phyloP scores from a whole-genome alignment of 1,284 basidiomycete species.

The Sanghuangporus sanghuang region DNA sequence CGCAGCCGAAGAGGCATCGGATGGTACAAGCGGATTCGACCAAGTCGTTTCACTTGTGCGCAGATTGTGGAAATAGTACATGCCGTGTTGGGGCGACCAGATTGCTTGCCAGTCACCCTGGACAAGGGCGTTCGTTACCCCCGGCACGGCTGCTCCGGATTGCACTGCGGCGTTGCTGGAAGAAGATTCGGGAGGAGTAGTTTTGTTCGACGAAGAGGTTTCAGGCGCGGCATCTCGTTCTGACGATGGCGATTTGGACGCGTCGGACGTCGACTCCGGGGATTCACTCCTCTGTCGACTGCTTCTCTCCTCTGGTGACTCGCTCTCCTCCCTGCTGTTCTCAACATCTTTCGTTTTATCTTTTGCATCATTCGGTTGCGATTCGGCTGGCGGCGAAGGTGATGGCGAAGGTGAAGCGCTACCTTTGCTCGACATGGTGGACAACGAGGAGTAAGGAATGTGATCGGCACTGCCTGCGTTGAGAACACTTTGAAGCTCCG shows the following conservation, averaged over 20 bases:
- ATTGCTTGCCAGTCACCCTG: constrained; percentile 76
- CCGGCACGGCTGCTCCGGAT: constrained; percentile 5
- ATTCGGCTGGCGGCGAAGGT: background rate
- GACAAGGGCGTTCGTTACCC: constrained; percentile 22
- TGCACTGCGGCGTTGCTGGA: background rate
- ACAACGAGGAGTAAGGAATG: background rate
- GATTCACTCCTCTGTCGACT: background rate
- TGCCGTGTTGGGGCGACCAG: constrained; percentile 74
- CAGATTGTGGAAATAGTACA: constrained; percentile 87
- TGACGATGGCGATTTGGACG: background rate
- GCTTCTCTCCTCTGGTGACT: background rate
- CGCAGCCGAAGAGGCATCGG: constrained; percentile 13
- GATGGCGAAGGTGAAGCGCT: constrained; percentile 3
- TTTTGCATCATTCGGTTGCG: background rate
- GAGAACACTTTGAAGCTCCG: background rate
- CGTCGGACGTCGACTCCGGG: constrained; percentile 4
- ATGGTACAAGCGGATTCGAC: constrained; percentile 65
- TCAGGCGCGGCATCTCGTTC: background rate
- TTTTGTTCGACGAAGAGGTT: constrained; percentile 13
- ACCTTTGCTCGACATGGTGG: constrained; percentile 13
- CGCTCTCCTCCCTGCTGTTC: background rate
- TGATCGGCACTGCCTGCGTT: background rate
- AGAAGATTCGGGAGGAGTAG: constrained; percentile 5
- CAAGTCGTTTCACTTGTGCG: constrained; percentile 82
- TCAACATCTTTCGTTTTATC: background rate